Base-by-base conservation (phyloP, 2,329 filamentous ascomycete species). In the Penicillium sp. region DNA sequence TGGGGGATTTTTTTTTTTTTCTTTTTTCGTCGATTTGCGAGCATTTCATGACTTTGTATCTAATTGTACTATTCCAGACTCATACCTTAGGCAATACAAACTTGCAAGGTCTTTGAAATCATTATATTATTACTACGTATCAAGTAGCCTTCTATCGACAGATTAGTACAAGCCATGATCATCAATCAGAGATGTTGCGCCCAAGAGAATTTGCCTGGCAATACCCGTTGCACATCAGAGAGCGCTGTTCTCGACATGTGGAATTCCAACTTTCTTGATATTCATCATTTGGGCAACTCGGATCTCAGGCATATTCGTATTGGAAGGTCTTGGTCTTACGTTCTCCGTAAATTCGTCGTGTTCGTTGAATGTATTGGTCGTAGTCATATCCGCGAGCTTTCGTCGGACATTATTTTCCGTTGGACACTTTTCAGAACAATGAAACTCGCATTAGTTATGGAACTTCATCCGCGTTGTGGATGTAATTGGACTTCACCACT, bases 11-110 rank as follows among this genome's bases (percentile, higher is more conserved):
- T 23, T 8, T 19, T 29, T 27, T 36, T 21, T 34, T 27, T 36
- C n/a, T 34, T n/a, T 36, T 36, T 11, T 5, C 31, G 5, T 25
- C 39, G 6, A 21, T 40, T 51, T 45, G 34, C 34, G n/a, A 25
- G 27, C 41, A 56, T 53, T 21, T 46, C 27, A 29, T 56, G 48
- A 40, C 25, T 55, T 40, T 55, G 47, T 57, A 57, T 41, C 10
- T 57, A 53, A 13, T 19, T 36, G 31, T 47, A 47, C 9, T 19
- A 27, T 53, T 29, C 34, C 36, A 57, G 36, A 21, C 8, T 53
- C 16, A 27, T 43, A 48, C 8, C 34, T 31, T 19, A 36, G 38
- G 33, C 33, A 47, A 52, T 46, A 27, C 31, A 44, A n/a, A 46
- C 19, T 13, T 52, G 16, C 53, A 52, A 27, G 6, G 40, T 41